Base-by-base conservation (phyloP, 2,329 filamentous ascomycete genomes). In the Dendrostoma leiphaemia region DNA sequence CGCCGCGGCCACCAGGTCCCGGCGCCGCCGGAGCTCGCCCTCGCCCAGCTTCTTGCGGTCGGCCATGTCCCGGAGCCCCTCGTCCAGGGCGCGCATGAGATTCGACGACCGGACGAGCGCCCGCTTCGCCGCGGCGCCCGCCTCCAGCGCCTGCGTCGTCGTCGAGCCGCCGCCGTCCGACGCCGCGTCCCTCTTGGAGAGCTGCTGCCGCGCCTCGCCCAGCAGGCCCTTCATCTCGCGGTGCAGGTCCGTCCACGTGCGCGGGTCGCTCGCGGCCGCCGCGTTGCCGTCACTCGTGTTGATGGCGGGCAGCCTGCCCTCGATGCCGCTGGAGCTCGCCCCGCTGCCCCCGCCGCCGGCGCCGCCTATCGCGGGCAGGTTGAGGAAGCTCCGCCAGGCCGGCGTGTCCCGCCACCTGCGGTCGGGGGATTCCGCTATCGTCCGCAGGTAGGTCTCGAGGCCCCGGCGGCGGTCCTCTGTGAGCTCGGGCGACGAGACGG, bases 221-320 rank as follows among this genome's bases (percentile, higher is more conserved):
- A 94, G 76, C 59, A 82, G 79, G 15, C 77, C 75, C 71, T 91
- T 92, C 71, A 92, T 77, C 64, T 91, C 87, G 24, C 82, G 74
- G 65, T 91, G 85, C 52, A 90, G 76, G 65, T 93, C 89, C 24
- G 93, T 71, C 90, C 90, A 94, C 1, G 86, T 84, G 3, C 80
- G 80, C 1, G 85, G 84, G 64, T 87, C 84, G 13, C 76, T 74
- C 2, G 80, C 76, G 0, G 75, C 73, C 5, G 65, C 71, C 31
- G 67, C 64, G n/a, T 73, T 69, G 6, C 69, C 69, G 1, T 71
- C 68, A 26, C 58, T 63, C 6, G 68, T 63, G 2, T 74, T 69
- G 49, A 72, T 70, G 1, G 70, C 68, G 7, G 68, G 63, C 15
- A 60, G 21, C 68, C 70, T 21, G 63, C 61, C 50, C 26, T 59